Percentiles rank a stretch among this genome's conserved stretches.
These are phyloP conservation scores for Alternaria sp. DNA, from an alignment of 2,329 filamentous ascomycete species.

Conservation along the genomic window DNA sequence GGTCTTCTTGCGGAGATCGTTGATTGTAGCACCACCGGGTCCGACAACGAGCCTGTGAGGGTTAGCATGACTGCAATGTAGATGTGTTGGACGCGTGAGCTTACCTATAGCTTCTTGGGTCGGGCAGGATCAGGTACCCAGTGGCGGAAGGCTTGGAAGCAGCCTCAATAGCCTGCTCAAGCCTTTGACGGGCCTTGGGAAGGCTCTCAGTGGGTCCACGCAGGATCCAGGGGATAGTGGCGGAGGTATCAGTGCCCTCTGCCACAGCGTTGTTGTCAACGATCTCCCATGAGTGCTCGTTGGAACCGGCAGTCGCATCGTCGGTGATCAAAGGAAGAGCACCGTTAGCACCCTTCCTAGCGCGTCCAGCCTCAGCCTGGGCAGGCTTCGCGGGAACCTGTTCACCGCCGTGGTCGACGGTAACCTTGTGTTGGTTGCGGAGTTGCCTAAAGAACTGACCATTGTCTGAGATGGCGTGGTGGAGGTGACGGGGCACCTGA, in stretches of 20 bases:
- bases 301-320: conserved; percentile 61
- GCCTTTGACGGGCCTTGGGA: conserved; percentile 77
- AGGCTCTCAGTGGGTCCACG: conserved; percentile 79
- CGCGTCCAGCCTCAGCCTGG: conserved; percentile 53
- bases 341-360: conserved; percentile 63
- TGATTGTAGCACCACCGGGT: conserved; percentile 87
- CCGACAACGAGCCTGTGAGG: conserved; percentile 77
- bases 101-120: conserved; percentile 78
- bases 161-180: conserved; percentile 75
- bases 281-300: conserved; percentile 83
- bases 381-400: conserved; percentile 74
- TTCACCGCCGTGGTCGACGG: conserved; percentile 87
- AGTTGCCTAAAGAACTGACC: conserved; percentile 93
- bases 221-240: conserved; percentile 86
- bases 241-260: conserved; percentile 59
- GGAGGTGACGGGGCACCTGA: conserved; percentile 80
- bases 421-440: conserved; percentile 84
- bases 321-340: conserved; percentile 93
- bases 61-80: conserved; percentile 9
- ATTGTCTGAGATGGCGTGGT: conserved; percentile 85
- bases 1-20: conserved; percentile 88
- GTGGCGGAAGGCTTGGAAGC: conserved; percentile 73
- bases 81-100: not conserved
- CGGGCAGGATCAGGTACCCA: conserved; percentile 88
- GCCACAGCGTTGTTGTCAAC: conserved; percentile 66